Evolutionary conservation across 352 stramenopile species (phyloP).

Genomic region (Blastocystis hominis): DNA sequence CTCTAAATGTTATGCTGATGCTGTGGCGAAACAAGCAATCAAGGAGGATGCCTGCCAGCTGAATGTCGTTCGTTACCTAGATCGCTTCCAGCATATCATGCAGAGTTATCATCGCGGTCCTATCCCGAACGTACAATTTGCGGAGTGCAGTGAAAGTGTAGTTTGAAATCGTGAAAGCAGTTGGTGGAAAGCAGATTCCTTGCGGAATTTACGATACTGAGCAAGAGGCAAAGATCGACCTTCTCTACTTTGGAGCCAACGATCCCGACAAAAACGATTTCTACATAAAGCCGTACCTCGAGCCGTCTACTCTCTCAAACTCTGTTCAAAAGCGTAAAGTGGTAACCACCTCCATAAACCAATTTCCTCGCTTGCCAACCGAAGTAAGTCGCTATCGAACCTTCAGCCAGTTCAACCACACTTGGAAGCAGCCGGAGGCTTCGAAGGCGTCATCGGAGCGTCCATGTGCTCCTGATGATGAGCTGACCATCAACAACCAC

Average conservation of each 20-base stretch:
- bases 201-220: conserved; percentile 52
- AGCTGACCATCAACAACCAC: not conserved
- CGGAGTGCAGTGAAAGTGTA: not conserved
- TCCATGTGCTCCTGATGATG: not conserved
- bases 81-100: conserved; percentile 25
- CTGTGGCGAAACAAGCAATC: conserved; percentile 6
- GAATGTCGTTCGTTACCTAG: conserved; percentile 37
- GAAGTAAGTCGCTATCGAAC: conserved; percentile 50
- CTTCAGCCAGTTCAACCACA: conserved; percentile 52
- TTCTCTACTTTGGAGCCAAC: conserved; percentile 17
- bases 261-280: not conserved
- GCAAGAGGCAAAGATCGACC: conserved; percentile 49
- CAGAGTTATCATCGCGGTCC: conserved; percentile 24
- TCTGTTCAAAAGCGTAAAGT: conserved; percentile 36
- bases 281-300: conserved; percentile 53
- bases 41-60: conserved; percentile 37
- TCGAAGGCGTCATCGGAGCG: not conserved
- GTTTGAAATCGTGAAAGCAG: conserved; percentile 17
- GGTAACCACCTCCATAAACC: conserved; percentile 19
- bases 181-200: not conserved
- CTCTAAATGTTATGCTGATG: not conserved
- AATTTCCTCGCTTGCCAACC: conserved; percentile 45
- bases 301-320: conserved; percentile 33
- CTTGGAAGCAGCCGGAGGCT: conserved; percentile 28
- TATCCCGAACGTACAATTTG: not conserved